Conservation (phyloP, 2,329 filamentous ascomycete species). For the Pseudopithomyces chartarum region DNA sequence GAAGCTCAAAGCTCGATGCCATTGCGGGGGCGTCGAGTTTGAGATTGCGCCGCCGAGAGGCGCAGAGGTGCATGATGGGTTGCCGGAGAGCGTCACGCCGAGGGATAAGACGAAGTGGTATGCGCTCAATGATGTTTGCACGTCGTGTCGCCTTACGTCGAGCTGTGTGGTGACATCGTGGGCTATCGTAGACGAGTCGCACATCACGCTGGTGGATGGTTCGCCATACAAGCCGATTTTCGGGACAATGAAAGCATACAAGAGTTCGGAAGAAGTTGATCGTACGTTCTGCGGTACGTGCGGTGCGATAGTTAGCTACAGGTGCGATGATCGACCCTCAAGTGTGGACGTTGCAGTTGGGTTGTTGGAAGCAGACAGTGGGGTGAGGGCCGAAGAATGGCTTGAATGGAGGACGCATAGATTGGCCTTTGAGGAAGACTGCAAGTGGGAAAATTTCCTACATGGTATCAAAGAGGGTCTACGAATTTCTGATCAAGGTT, state of each 20-base stretch:
- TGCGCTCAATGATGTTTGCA: slow-evolving; percentile 59
- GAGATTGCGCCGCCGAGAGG: slow-evolving; percentile 61
- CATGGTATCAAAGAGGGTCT: background rate
- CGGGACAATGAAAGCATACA: slow-evolving; percentile 57
- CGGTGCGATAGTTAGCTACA: slow-evolving; percentile 69
- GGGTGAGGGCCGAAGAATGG: slow-evolving; percentile 62
- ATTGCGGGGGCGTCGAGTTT: slow-evolving; percentile 62
- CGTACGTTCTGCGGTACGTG: slow-evolving; percentile 68
- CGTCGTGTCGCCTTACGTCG: slow-evolving; percentile 63
- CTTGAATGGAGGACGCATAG: slow-evolving; percentile 65
- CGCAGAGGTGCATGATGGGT: slow-evolving; percentile 54
- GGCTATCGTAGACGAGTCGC: slow-evolving; percentile 66
- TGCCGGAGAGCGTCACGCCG: slow-evolving; percentile 60
- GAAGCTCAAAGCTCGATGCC: slow-evolving; percentile 54
- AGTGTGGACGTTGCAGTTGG: slow-evolving; percentile 70
- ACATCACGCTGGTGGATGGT: slow-evolving; percentile 56
- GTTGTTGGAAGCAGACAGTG: slow-evolving; percentile 54
- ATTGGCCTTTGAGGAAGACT: slow-evolving; percentile 62
- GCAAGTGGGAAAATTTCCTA: background rate
- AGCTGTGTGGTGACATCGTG: slow-evolving; percentile 70
- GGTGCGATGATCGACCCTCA: slow-evolving; percentile 54
- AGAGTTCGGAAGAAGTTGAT: slow-evolving; percentile 58
- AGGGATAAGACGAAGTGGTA: slow-evolving; percentile 64
- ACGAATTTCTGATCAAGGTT: too few species aligned
- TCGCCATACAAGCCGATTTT: slow-evolving; percentile 45